These are phyloP conservation scores for Trichoderma virens DNA, from an alignment of 495 filamentous ascomycete genomes.

Conservation along the genomic window DNA sequence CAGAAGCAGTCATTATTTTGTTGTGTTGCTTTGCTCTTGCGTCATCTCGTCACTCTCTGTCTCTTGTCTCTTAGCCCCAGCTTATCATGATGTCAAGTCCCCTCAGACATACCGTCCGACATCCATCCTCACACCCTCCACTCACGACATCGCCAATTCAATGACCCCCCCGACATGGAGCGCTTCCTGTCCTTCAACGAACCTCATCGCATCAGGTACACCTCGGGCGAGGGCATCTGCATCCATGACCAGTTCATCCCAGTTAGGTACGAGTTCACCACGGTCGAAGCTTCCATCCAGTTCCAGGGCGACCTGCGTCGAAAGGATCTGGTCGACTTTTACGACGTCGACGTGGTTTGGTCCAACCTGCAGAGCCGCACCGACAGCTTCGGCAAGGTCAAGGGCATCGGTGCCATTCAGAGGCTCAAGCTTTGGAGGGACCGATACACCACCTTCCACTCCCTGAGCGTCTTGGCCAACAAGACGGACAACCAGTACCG, in stretches of 20 bases:
- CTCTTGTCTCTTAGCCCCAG: not conserved
- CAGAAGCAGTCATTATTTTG: too few species aligned
- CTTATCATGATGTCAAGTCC: slow-evolving; percentile 20
- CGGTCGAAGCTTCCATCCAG: slow-evolving; percentile 24
- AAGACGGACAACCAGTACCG: slow-evolving; percentile 24
- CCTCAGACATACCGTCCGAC: slow-evolving; percentile 23
- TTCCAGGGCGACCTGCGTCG: slow-evolving; percentile 27
- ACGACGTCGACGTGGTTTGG: slow-evolving; percentile 30
- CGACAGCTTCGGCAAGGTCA: slow-evolving; percentile 27
- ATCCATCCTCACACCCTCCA: slow-evolving; percentile 27
- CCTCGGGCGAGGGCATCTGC: slow-evolving; percentile 19
- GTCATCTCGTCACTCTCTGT: too few species aligned
- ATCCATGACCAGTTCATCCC: slow-evolving; percentile 27
- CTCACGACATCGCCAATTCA: slow-evolving; percentile 27
- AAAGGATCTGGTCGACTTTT: slow-evolving; percentile 29
- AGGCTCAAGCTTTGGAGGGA: slow-evolving; percentile 32
- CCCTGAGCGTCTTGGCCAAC: slow-evolving; percentile 28
- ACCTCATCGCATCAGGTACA: slow-evolving; percentile 27
- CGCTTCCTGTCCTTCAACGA: slow-evolving; percentile 27
- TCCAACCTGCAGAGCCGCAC: slow-evolving; percentile 26
- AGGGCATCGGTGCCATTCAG: slow-evolving; percentile 29
- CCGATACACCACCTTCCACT: slow-evolving; percentile 26
- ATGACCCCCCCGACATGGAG: slow-evolving; percentile 27
- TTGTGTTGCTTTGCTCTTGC: too few species aligned
- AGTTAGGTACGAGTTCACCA: slow-evolving; percentile 31